These are phyloP conservation scores for Kwoniella bestiolae DNA, from an alignment of 768 basidiomycete genomes.

Conservation along the genomic window DNA sequence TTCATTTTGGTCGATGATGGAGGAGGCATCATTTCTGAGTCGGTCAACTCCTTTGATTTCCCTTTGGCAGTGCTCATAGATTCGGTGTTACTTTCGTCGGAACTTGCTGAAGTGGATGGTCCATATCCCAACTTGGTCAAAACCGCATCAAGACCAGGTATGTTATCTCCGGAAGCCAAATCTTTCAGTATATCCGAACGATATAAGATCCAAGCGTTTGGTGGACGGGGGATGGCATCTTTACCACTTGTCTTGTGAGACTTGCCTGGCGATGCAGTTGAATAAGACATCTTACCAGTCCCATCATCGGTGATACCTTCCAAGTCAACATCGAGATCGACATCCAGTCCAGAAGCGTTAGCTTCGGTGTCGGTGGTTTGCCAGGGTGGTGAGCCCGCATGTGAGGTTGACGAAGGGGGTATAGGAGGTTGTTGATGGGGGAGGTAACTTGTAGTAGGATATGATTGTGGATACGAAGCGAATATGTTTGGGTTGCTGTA, in stretches of 20 bases:
- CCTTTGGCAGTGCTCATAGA: conserved; percentile 13
- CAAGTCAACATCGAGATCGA: conserved; percentile 16
- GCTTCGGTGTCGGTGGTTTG: conserved; percentile 26
- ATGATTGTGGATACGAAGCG: conserved; percentile 15
- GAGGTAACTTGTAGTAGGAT: conserved; percentile 2
- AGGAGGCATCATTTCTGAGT: conserved; percentile 51
- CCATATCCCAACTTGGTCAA: conserved; percentile 29
- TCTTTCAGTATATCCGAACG: conserved; percentile 66
- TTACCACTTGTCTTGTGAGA: background rate
- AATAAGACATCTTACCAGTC: background rate
- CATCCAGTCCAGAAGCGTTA: conserved; percentile 19
- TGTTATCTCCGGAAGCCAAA: conserved; percentile 50
- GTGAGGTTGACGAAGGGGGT: background rate
- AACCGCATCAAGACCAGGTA: conserved; percentile 40
- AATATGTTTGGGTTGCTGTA: conserved; percentile 18
- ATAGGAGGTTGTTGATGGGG: conserved; percentile 10
- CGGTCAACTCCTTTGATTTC: conserved; percentile 3
- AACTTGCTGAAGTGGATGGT: conserved; percentile 10
- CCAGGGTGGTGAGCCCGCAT: conserved; percentile 24
- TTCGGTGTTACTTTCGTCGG: conserved; percentile 19
- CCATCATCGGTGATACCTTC: conserved; percentile 1
- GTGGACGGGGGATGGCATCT: conserved; percentile 64
- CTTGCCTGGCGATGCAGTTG: background rate
- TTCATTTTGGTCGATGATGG: conserved; percentile 29
- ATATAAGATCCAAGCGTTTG: conserved; percentile 83